phyloP scores from a whole-genome alignment of 2,329 filamentous ascomycete species.

The Cordyceps javanica region DNA sequence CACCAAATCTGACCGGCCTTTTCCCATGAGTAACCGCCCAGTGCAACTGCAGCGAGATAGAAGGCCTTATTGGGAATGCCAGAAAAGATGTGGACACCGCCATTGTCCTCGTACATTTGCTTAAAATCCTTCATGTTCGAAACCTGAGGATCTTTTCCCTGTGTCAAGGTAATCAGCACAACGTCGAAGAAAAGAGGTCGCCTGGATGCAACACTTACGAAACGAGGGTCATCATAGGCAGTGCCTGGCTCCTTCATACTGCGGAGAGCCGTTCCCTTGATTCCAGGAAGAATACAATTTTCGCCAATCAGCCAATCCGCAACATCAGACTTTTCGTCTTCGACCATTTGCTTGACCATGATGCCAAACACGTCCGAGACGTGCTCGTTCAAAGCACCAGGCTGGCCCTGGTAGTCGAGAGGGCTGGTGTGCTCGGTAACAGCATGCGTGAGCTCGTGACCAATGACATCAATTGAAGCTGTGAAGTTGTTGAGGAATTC shows the following conservation, averaged over 20 bases:
- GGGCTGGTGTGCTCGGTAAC: conserved; percentile 45
- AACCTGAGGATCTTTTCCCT: conserved; percentile 49
- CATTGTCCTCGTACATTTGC: conserved; percentile 38
- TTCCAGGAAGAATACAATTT: conserved; percentile 42
- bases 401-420: conserved; percentile 44
- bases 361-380: conserved; percentile 51
- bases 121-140: conserved; percentile 40
- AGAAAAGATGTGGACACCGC: conserved; percentile 50
- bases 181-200: neutral
- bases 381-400: conserved; percentile 52
- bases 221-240: conserved; percentile 45
- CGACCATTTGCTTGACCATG: conserved; percentile 49
- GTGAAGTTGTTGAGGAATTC: conserved; percentile 47
- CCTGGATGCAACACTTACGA: conserved; percentile 27
- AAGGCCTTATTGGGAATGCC: conserved; percentile 55
- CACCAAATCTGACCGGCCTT: conserved; percentile 49
- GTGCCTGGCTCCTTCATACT: conserved; percentile 49
- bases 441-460: conserved; percentile 51
- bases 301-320: conserved; percentile 52
- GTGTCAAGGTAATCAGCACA: neutral
- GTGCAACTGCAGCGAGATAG: conserved; percentile 38
- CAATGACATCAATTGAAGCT: conserved; percentile 48
- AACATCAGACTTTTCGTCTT: conserved; percentile 36
- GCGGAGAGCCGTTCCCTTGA: conserved; percentile 46
- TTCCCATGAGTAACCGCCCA: conserved; percentile 50